Base-by-base conservation (phyloP, 2,329 filamentous ascomycete genomes). In the Fusarium miscanthi region DNA sequence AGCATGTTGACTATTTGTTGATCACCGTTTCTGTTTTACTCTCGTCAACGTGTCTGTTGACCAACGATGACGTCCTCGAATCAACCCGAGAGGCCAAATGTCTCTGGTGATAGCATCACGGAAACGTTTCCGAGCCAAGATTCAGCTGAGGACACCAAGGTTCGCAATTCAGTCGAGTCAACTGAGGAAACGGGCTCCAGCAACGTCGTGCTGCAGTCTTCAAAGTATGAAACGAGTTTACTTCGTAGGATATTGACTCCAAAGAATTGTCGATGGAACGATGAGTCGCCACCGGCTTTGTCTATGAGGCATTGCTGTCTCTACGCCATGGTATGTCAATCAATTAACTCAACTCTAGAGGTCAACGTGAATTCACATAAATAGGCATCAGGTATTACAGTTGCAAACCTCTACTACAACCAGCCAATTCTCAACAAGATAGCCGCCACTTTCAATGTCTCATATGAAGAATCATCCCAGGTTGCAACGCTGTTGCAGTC, bases 401-500 rank as follows among this genome's bases (percentile, higher is more conserved):
- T 95, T 11, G 93, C 93, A 23, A 95, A 95, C 74, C 84, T 95
- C 6, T 95, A 95, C 82, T 94, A 95, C 81, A 93, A 88, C 66
- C 93, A 95, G 76, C 92, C 93, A 0, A 93, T 95, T 51, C 83
- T 95, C 30, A 94, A 94, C 77, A 88, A 92, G 56, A 86, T 96
- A 43, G 93, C 93, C 1, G 80, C 85, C 14, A 91, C 92, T 21
- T 95, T 96, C 77, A 77, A 87, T 59, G 91, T 95, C 52, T 87
- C 86, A 13, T 92, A 94, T 76, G 92, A 94, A 76, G 85, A 87
- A 59, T 89, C 93, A 1, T 87, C 87, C 2, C 82, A 85, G 43
- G 90, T 95, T 30, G 92, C 93, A 2, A 95, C 93, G 0, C 83
- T 94, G 46, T 90, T 93, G 80, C 94, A 96, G 79, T 91, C 92